Evolutionary conservation across 2,329 filamentous ascomycete species (phyloP), one percentile per base, ranked within the genome.

Genomic region (Rhinocladiella mackenziei): DNA sequence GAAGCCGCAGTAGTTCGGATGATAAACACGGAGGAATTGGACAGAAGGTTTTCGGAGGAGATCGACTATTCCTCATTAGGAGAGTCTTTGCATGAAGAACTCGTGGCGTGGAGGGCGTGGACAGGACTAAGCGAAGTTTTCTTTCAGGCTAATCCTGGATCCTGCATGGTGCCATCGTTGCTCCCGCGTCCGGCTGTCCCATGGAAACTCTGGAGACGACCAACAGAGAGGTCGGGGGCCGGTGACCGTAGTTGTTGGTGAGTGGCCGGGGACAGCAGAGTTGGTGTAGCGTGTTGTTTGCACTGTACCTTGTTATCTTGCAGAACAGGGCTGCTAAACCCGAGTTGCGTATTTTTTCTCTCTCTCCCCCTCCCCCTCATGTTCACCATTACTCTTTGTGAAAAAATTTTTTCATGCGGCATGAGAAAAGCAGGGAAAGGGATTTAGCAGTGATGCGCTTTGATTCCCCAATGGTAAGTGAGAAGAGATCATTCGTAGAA

Each of bases 21-120:
- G 39, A 43, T 29, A 33, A 35, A 17, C 22, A 2, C 14, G 28
- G 29, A 23, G 28, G 39, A 29, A 13, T n/a, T 7, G 26, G 18
- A 15, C 15, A 26, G 26, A 31, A 19, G 33, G 14, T 18, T 13
- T 23, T 15, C 13, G 33, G 5, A 22, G 30, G 30, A n/a, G n/a
- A n/a, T 31, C 17, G 29, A 14, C 48, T 43, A 50, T 39, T 5
- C 48, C 35, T 7, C 14, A 42, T 41, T 29, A 43, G 48, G 48
- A 43, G 39, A 43, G 39, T 46, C 43, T 33, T 43, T 22, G 43
- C 48, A 28, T 35, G 33, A 42, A 23, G 25, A 22, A 23, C 39
- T 43, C 43, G 48, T 50, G 48, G 48, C 39, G 39, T 39, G 19
- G 26, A 43, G 26, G 20, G 26, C 22, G 8, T 32, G 25, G 32